Evolutionary conservation across 2,329 filamentous ascomycete genomes (phyloP).

Genomic region (Sporothrix protearum): DNA sequence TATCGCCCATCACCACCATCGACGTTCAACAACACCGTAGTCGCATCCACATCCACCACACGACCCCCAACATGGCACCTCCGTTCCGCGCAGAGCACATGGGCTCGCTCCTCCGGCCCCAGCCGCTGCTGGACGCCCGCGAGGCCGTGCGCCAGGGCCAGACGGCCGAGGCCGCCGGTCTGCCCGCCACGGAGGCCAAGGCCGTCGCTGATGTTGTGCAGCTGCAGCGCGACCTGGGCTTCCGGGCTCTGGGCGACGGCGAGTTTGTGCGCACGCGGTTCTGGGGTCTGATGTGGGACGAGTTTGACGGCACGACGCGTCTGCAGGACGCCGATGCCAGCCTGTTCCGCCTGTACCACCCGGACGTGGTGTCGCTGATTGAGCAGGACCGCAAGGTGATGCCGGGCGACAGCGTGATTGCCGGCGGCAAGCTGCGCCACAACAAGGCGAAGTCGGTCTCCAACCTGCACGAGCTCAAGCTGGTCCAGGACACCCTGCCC

Average conservation of each 20-base stretch:
- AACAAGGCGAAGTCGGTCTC: constrained; percentile 41
- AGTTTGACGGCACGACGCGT: constrained; percentile 44
- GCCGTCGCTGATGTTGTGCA: constrained; percentile 58
- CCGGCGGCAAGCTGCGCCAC: constrained; percentile 47
- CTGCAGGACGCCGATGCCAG: constrained; percentile 44
- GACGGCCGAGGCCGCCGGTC: constrained; percentile 41
- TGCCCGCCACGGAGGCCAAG: constrained; percentile 54
- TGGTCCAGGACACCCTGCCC: constrained; percentile 56
- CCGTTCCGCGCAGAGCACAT: constrained; percentile 73
- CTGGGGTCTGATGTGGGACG: constrained; percentile 39
- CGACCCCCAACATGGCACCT: constrained; percentile 19
- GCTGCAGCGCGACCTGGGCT: constrained; percentile 55
- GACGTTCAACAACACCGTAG: not conserved
- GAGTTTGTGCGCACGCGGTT: constrained; percentile 48
- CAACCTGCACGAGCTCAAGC: constrained; percentile 45
- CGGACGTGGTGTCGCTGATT: constrained; percentile 52
- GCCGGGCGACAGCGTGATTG: constrained; percentile 55
- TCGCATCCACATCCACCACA: not conserved
- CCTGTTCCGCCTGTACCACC: constrained; percentile 54
- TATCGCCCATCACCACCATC: not conserved
- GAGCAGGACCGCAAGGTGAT: constrained; percentile 53
- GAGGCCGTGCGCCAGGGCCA: constrained; percentile 55
- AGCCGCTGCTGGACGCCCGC: constrained; percentile 53
- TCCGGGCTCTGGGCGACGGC: constrained; percentile 57
- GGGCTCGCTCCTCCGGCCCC: constrained; percentile 67